These are phyloP conservation scores for Intubia oerlemansii DNA, from an alignment of 2,329 filamentous ascomycete genomes.

Conservation along the genomic window DNA sequence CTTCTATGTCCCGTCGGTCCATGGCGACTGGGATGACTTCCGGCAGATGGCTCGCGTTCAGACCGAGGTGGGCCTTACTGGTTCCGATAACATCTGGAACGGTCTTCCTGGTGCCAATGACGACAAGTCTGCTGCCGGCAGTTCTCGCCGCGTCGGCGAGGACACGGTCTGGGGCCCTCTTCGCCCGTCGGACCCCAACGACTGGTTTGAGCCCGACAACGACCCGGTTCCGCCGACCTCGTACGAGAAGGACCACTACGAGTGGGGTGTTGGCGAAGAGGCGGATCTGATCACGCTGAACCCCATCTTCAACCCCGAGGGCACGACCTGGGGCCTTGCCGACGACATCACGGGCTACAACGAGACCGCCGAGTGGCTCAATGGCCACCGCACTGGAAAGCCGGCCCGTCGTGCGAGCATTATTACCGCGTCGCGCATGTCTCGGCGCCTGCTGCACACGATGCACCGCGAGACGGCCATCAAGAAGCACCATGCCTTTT, in stretches of 20 bases:
- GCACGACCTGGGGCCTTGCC: conserved; percentile 63
- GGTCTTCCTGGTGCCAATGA: conserved; percentile 17
- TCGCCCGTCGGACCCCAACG: conserved; percentile 42
- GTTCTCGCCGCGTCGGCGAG: no score
- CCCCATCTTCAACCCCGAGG: conserved; percentile 67
- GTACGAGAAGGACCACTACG: conserved; percentile 60
- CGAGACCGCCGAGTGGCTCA: conserved; percentile 17
- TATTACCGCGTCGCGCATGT: conserved; percentile 73
- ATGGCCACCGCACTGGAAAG: conserved; percentile 25
- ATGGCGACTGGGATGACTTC: conserved; percentile 65
- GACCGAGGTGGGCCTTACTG: conserved; percentile 45
- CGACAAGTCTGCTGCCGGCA: conserved; percentile 13
- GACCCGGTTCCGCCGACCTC: conserved; percentile 51
- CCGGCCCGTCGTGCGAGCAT: conserved; percentile 65
- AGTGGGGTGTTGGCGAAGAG: conserved; percentile 71
- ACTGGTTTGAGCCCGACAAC: conserved; percentile 52
- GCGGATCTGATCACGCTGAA: conserved; percentile 62
- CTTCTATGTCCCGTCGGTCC: conserved; percentile 57
- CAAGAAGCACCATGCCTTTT: conserved; percentile 76
- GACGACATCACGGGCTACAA: conserved; percentile 79
- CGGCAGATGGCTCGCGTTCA: conserved; percentile 56
- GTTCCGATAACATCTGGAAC: conserved; percentile 46
- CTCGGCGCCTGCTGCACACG: conserved; percentile 51
- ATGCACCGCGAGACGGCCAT: conserved; percentile 85
- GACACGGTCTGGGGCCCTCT: conserved; percentile 69